These are phyloP conservation scores for Xeromyces bisporus DNA, from an alignment of 495 filamentous ascomycete species.

Conservation along the genomic window DNA sequence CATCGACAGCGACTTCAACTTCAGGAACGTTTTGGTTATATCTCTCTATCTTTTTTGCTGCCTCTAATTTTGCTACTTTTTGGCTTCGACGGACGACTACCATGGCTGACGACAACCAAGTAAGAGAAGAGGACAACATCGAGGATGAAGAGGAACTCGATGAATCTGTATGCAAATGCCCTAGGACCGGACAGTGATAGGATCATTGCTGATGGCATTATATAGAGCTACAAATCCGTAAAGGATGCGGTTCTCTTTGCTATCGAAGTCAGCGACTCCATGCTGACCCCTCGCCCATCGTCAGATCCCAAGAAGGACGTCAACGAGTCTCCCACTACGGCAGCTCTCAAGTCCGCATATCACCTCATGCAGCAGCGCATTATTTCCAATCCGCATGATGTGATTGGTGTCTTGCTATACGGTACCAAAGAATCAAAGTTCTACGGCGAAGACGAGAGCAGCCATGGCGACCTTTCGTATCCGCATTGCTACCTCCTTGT, in stretches of 20 bases:
- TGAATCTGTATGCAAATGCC: constrained; percentile 38
- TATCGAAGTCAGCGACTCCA: constrained; percentile 83
- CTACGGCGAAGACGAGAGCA: constrained; percentile 46
- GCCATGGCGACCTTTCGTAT: constrained; percentile 47
- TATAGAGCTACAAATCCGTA: constrained; percentile 71
- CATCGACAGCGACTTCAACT: background rate
- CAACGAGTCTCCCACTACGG: constrained; percentile 52
- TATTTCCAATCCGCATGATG: constrained; percentile 88
- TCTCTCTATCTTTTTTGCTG: background rate
- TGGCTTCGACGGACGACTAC: no score
- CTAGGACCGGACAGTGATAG: background rate
- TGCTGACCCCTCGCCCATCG: constrained; percentile 53
- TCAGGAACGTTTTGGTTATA: background rate
- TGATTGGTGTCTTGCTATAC: constrained; percentile 95
- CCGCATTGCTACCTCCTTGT: constrained; percentile 85
- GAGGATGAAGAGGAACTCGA: constrained; percentile 62
- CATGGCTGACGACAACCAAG: constrained; percentile 30
- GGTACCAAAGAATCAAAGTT: constrained; percentile 80
- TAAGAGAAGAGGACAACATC: constrained; percentile 31
- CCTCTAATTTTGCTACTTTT: no score
- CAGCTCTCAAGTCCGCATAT: constrained; percentile 88
- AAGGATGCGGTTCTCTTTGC: constrained; percentile 97
- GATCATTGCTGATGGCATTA: constrained; percentile 2
- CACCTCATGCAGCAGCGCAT: constrained; percentile 94
- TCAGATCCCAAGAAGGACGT: constrained; percentile 54